Base-by-base conservation (phyloP, 2,329 filamentous ascomycete genomes). In the Chrysosporium keratinophilum region DNA sequence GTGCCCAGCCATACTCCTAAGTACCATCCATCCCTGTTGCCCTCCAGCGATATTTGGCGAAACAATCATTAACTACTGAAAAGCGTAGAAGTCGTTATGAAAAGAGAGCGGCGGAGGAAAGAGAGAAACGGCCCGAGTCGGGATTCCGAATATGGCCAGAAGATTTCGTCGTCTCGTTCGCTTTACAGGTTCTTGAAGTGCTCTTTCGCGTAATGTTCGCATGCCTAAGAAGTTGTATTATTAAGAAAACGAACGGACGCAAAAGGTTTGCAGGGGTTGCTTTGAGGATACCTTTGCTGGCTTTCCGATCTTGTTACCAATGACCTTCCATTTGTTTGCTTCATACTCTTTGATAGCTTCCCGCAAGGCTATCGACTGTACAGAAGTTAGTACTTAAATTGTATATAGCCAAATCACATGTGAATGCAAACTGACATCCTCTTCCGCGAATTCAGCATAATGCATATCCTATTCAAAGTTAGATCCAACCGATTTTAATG, bases 331-430 rank as follows among this genome's bases (percentile, higher is more conserved):
- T 69, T 97, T 97, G 71, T 94, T 96, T 67, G 88, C 85, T 69
- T 98, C 93, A 72, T 97, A 97, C 68, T 98, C 93, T 73, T 95
- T 96, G 74, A 98, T 98, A 31, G 93, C 93, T 60, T 87, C 88
- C 61, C 95, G 80, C 56, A 98, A 77, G 33, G 72, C 71, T 58
- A 68, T 63, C 19, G 70, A 69, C 71, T 73, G 57, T 50, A 15
- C 31, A 15, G 45, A 57, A 43, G 52, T 50, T n/a, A 57, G 17
- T 11, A 9, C 15, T 14, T 11, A 37, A 34, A 48, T 35, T 44
- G 67, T 66, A 63, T 59, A 64, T 19, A 37, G n/a, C 7, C 15
- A 33, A 12, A n/a, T 17, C 11, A 10, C 19, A 19, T 34, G 39
- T 51, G 40, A 23, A 44, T 34, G 37, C 17, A 10, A 48, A 57